Conservation (phyloP, 345 rosid species). For the Lumnitzera littorea region DNA sequence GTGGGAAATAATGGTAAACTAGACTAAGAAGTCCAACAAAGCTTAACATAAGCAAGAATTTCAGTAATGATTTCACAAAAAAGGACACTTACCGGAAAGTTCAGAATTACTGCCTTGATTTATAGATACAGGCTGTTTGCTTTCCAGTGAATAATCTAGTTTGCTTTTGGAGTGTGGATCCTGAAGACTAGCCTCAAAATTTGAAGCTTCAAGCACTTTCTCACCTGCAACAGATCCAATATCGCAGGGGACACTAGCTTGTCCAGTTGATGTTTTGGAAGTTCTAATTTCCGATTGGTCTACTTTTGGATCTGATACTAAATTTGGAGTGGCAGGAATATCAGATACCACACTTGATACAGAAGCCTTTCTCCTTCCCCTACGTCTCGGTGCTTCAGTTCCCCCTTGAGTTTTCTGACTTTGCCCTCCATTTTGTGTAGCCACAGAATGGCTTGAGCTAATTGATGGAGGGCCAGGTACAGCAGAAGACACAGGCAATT, state of each 20-base stretch:
- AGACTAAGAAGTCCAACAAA: too few species aligned
- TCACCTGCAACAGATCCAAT: slow-evolving; percentile 1
- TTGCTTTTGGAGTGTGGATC: too few species aligned
- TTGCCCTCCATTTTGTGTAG: slow-evolving; percentile 26
- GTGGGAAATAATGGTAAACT: too few species aligned
- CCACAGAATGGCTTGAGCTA: slow-evolving; percentile 7
- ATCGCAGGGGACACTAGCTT: neutral
- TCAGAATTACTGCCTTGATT: slow-evolving; percentile 4
- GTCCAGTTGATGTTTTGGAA: slow-evolving; percentile 2
- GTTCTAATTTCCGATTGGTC: neutral
- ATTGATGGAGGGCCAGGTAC: slow-evolving; percentile 17
- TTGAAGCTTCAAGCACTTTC: neutral
- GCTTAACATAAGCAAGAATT: neutral
- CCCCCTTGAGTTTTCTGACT: slow-evolving; percentile 33
- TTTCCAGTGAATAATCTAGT: neutral
- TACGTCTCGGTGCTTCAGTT: slow-evolving; percentile 27
- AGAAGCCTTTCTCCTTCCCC: slow-evolving; percentile 35
- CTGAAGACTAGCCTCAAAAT: too few species aligned
- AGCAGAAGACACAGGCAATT: slow-evolving; percentile 18
- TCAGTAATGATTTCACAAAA: neutral
- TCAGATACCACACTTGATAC: slow-evolving; percentile 19
- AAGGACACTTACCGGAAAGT: slow-evolving; percentile 1
- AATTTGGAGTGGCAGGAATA: slow-evolving; percentile 15
- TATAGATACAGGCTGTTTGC: neutral
- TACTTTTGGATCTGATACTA: slow-evolving; percentile 7